Evolutionary conservation across 345 rosid genomes (phyloP).

Genomic region (Euclidium syriacum): DNA sequence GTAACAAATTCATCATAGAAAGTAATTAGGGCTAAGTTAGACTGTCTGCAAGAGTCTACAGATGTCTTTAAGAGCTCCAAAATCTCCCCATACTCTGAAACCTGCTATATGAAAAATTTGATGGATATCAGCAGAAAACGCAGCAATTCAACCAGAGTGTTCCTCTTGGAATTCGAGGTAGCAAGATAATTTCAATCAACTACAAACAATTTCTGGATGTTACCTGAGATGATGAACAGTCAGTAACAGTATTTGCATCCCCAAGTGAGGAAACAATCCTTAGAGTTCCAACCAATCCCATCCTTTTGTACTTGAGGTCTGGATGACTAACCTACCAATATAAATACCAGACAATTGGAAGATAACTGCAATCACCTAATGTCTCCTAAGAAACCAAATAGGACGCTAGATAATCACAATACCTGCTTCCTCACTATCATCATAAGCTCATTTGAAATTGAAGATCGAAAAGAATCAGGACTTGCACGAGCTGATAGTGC

Average conservation of each 20-base stretch:
- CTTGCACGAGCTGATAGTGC: conserved; percentile 45
- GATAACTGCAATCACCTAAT: conserved; percentile 5
- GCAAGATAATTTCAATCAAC: neutral
- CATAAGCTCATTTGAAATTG: conserved; percentile 68
- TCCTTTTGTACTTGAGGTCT: conserved; percentile 72
- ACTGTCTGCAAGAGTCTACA: conserved; percentile 64
- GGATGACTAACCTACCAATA: conserved; percentile 62
- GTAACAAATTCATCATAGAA: conserved; percentile 71
- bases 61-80: conserved; percentile 69
- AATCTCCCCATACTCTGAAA: conserved; percentile 59
- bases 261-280: conserved; percentile 66
- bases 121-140: neutral
- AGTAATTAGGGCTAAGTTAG: conserved; percentile 46
- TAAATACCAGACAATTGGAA: neutral
- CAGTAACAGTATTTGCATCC: conserved; percentile 37
- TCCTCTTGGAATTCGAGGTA: neutral
- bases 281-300: conserved; percentile 76
- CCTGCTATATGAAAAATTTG: conserved; percentile 35
- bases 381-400: neutral
- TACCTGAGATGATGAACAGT: conserved; percentile 48
- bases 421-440: conserved; percentile 88
- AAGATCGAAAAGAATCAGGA: conserved; percentile 43
- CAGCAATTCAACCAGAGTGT: neutral
- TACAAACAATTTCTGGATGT: neutral
- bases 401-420: conserved; percentile 4